These are phyloP conservation scores for Suillus tomentosus DNA, from an alignment of 768 basidiomycete genomes.

Conservation along the genomic window DNA sequence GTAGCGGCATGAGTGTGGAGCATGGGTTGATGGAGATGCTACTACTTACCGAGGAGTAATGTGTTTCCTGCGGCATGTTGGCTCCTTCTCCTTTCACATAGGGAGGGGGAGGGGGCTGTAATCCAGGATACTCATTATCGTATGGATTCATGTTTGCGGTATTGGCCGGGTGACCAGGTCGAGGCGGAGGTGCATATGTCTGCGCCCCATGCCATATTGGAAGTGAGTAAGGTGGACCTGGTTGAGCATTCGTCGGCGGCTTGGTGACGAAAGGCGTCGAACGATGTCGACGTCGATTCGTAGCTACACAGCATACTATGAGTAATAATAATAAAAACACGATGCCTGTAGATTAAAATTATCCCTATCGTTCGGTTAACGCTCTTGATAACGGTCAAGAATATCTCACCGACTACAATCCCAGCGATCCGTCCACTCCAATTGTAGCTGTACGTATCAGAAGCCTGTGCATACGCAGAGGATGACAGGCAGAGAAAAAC, in stretches of 20 bases:
- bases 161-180: neutral
- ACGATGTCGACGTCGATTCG: constrained; percentile 16
- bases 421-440: constrained; percentile 25
- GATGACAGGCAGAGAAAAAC: constrained; percentile 11
- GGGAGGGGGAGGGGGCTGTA: constrained; percentile 12
- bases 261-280: neutral
- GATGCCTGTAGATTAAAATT: constrained; percentile 16
- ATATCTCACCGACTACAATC: constrained; percentile 25
- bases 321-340: constrained; percentile 17
- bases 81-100: constrained; percentile 1
- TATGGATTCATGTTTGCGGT: neutral
- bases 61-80: constrained; percentile 2
- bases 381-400: too few relatives aligned
- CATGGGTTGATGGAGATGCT: neutral
- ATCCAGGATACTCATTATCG: neutral
- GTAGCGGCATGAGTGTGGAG: constrained; percentile 7
- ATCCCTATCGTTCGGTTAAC: neutral
- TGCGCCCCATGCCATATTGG: constrained; percentile 17
- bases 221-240: neutral
- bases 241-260: constrained; percentile 7
- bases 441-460: constrained; percentile 15
- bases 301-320: constrained; percentile 4
- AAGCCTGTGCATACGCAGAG: constrained; percentile 17
- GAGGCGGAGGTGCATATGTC: constrained; percentile 10
- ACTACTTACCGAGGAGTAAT: constrained; percentile 23